Conservation (phyloP, 768 basidiomycete genomes). For the Leucogyrophana mollusca region DNA sequence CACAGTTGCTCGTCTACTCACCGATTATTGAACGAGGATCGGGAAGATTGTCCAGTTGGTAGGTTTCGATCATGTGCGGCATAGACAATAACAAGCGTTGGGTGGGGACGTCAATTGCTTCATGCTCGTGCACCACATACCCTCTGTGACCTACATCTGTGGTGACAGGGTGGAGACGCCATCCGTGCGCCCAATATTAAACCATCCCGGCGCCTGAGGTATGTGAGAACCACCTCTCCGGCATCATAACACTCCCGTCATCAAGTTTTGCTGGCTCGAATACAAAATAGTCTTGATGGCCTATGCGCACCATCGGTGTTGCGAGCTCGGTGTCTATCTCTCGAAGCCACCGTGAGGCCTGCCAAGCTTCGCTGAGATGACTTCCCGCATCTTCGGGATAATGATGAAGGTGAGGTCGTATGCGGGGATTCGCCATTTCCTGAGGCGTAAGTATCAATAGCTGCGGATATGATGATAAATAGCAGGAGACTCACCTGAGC, state of each 20-base stretch:
- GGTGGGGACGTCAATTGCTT: slow-evolving; percentile 5
- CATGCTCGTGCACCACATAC: slow-evolving; percentile 15
- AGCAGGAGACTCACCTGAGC: slow-evolving; percentile 27
- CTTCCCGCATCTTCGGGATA: slow-evolving; percentile 33
- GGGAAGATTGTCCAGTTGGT: not conserved
- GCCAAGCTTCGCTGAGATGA: slow-evolving; percentile 18
- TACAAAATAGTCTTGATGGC: slow-evolving; percentile 24
- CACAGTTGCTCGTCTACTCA: not conserved
- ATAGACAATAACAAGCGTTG: slow-evolving; percentile 5
- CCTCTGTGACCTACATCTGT: not conserved
- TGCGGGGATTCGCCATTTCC: slow-evolving; percentile 39
- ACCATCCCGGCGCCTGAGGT: slow-evolving; percentile 11
- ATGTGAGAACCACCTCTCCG: slow-evolving; percentile 22
- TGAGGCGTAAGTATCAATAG: slow-evolving; percentile 9
- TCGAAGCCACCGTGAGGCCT: slow-evolving; percentile 25
- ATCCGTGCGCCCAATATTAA: slow-evolving; percentile 3
- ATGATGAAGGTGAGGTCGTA: slow-evolving; percentile 27
- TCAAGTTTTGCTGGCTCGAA: slow-evolving; percentile 25
- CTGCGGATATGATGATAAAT: not conserved
- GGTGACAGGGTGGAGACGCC: slow-evolving; percentile 9
- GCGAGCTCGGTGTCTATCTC: slow-evolving; percentile 18
- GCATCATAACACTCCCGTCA: slow-evolving; percentile 16
- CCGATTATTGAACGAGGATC: not conserved
- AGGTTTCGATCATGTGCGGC: slow-evolving; percentile 9
- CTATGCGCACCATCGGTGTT: slow-evolving; percentile 28